phyloP scores from a whole-genome alignment of 257 asterid genomes.

The Salvia miltiorrhiza region DNA sequence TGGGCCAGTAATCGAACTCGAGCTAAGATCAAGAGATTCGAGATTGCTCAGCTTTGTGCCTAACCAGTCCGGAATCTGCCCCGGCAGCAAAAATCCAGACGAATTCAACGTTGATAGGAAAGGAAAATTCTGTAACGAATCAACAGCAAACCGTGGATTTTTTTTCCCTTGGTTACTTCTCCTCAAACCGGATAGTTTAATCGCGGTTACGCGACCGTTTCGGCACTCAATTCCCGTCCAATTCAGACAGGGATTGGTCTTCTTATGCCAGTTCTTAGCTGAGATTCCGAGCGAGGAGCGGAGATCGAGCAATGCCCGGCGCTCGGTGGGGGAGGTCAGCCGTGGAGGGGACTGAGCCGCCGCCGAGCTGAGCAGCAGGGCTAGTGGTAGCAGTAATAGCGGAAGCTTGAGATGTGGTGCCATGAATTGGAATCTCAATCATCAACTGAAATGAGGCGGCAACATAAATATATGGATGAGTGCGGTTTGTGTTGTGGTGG shows the following conservation, averaged over 20 bases:
- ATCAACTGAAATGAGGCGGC: too few species aligned
- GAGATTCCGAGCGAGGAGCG: conserved; percentile 62
- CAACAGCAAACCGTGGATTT: conserved; percentile 47
- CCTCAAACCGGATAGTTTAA: conserved; percentile 43
- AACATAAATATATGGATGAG: too few species aligned
- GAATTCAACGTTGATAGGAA: conserved; percentile 44
- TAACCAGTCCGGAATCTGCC: conserved; percentile 64
- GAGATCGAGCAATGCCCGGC: conserved; percentile 50
- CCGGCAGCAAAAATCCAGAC: conserved; percentile 54
- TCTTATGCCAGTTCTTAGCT: conserved; percentile 61
- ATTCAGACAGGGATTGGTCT: conserved; percentile 52
- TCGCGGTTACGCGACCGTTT: conserved; percentile 41
- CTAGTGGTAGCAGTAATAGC: not conserved
- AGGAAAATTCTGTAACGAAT: conserved; percentile 45
- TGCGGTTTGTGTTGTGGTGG: not conserved
- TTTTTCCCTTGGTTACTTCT: conserved; percentile 38
- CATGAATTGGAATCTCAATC: conserved; percentile 27
- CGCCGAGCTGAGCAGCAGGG: conserved; percentile 27
- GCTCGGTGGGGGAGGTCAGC: conserved; percentile 49
- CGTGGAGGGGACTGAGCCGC: conserved; percentile 27
- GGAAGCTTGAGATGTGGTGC: conserved; percentile 25
- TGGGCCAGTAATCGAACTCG: conserved; percentile 55
- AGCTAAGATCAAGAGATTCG: conserved; percentile 66
- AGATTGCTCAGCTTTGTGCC: conserved; percentile 43
- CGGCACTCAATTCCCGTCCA: conserved; percentile 70